These are phyloP conservation scores for Umbelopsis sp. DNA, from an alignment of 371 early-diverging fungal genomes.

Conservation along the genomic window DNA sequence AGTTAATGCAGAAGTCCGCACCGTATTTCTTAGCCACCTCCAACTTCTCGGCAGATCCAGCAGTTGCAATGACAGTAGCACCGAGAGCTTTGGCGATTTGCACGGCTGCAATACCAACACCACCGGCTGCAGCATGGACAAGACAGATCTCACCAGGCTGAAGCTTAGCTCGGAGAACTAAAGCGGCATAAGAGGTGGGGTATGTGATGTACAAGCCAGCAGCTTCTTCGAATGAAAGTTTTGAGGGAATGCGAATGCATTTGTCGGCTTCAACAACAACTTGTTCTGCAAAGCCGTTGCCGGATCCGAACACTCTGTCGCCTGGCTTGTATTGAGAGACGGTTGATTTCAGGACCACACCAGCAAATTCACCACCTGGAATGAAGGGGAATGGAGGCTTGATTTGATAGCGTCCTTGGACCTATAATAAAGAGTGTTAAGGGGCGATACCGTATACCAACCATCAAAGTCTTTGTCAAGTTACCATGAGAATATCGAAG, in stretches of 20 bases:
- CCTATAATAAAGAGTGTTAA: conserved; percentile 34
- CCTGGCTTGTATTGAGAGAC: conserved; percentile 64
- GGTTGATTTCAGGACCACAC: conserved; percentile 46
- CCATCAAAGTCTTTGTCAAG: not conserved
- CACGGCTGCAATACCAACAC: conserved; percentile 71
- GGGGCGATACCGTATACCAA: not conserved
- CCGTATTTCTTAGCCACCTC: conserved; percentile 69
- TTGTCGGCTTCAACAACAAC: conserved; percentile 49
- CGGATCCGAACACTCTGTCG: conserved; percentile 81
- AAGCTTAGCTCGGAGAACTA: conserved; percentile 72
- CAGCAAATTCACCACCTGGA: conserved; percentile 76
- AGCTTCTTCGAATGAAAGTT: conserved; percentile 77
- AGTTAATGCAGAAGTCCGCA: conserved; percentile 82
- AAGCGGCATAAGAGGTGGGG: conserved; percentile 81
- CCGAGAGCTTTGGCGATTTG: conserved; percentile 77
- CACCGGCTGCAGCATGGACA: conserved; percentile 85
- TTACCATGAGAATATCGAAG: conserved; percentile 83
- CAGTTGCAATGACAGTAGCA: conserved; percentile 87
- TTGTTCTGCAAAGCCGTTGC: conserved; percentile 73
- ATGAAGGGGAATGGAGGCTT: conserved; percentile 84
- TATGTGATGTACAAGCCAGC: conserved; percentile 81
- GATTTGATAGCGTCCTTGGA: conserved; percentile 85
- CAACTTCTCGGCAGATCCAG: conserved; percentile 76
- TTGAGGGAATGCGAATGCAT: conserved; percentile 68
- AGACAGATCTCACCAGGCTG: conserved; percentile 69